Evolutionary conservation across 2,329 filamentous ascomycete species (phyloP), one percentile per base, ranked within the genome.

Genomic region (Bisporella sp.): DNA sequence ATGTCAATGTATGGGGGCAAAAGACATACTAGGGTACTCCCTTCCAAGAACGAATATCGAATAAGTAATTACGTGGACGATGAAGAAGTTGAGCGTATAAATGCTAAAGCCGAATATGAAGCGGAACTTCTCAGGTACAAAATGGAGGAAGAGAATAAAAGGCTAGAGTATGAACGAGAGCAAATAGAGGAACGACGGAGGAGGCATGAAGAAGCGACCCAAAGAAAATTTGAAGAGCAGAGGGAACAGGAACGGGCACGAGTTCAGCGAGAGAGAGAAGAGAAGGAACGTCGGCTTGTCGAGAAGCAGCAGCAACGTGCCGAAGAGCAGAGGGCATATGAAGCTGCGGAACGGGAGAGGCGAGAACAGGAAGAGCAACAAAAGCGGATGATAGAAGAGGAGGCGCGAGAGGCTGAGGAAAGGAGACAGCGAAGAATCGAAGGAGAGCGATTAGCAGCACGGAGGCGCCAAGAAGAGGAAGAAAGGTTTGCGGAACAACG

Each of bases 141-240:
- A 40, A 41, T 11, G 32, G 44, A 33, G 43, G 48, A 6, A 46
- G 50, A 13, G 44, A 33, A 28, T 47, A 53, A 21, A 47, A 50
- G 30, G 28, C 40, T 32, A 41, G 39, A 21, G 44, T 46, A 5
- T 47, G 21, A 21, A 21, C 21, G 21, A 21, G 21, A 21, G 21
- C 52, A 28, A 45, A 54, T 30, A 39, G 50, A 11, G 37, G 33
- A 7, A 50, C 50, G n/a, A 31, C 12, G 35, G 50, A 52, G 6
- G 50, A 54, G 13, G 50, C 50, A 5, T 13, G 41, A 52, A n/a
- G 54, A 52, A 41, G 49, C 40, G 32, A 41, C 32, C 12, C 21
- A 21, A 21, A 54, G 31, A 43, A 56, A 32, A 29, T 31, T 45
- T 7, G 44, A 52, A 32, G 44, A 52, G 13, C 40, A 32, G 2